Conservation (phyloP, 768 basidiomycete species). For the Suillus paluster region DNA sequence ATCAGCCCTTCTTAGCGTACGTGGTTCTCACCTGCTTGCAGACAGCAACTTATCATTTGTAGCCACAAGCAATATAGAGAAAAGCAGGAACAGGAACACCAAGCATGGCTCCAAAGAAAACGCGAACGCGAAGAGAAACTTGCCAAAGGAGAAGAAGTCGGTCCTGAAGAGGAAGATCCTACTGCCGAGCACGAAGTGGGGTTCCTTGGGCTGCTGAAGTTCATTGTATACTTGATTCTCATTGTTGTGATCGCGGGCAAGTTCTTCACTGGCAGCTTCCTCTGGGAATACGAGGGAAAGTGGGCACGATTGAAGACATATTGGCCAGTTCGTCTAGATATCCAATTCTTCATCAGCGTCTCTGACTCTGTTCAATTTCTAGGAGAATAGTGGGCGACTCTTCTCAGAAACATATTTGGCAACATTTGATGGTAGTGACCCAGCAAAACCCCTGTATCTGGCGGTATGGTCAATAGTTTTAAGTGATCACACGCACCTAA, state of each 20-base stretch:
- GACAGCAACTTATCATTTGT: conserved; percentile 11
- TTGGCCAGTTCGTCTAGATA: conserved; percentile 55
- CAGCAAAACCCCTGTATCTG: conserved; percentile 75
- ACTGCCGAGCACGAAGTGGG: conserved; percentile 72
- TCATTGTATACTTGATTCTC: conserved; percentile 60
- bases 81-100: conserved; percentile 61
- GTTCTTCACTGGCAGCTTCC: conserved; percentile 85
- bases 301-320: conserved; percentile 64
- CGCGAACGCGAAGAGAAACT: conserved; percentile 73
- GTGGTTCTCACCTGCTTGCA: conserved; percentile 33
- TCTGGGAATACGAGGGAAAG: conserved; percentile 81
- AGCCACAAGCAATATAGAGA: conserved; percentile 73
- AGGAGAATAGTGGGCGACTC: conserved; percentile 61
- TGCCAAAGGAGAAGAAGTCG: conserved; percentile 73
- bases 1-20: conserved; percentile 83
- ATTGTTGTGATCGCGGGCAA: conserved; percentile 68
- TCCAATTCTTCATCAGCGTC: conserved; percentile 4
- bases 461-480: conserved; percentile 56
- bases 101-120: conserved; percentile 71
- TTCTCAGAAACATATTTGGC: conserved; percentile 77
- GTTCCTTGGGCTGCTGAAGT: conserved; percentile 67
- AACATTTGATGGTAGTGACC: conserved; percentile 71
- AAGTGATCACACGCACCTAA: conserved; percentile 3
- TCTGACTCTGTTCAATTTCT: conserved; percentile 3
- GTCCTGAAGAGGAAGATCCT: conserved; percentile 74